These are phyloP conservation scores for Pichia sp. DNA, from an alignment of 1,139 yeast genomes.

Conservation along the genomic window DNA sequence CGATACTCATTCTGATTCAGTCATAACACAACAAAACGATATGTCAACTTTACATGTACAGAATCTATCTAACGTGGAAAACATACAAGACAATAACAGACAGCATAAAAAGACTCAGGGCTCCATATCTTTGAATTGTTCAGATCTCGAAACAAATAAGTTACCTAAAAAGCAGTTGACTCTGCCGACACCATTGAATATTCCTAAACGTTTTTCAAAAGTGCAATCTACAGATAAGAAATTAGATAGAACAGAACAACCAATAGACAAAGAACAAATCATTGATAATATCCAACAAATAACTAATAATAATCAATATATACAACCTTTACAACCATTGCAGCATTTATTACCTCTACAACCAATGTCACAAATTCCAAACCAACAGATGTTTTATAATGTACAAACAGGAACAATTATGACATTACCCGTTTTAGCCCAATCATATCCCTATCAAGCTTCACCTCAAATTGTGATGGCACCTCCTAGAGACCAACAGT, in stretches of 20 bases:
- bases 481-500: neutral
- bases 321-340: neutral
- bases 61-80: too few relatives aligned
- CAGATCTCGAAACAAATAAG: neutral
- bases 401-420: slow-evolving; percentile 6
- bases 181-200: slow-evolving; percentile 1
- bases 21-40: too few relatives aligned
- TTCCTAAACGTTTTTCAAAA: slow-evolving; percentile 5
- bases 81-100: too few relatives aligned
- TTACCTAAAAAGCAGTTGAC: neutral
- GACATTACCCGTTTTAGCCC: slow-evolving; percentile 1
- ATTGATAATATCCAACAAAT: neutral
- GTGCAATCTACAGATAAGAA: neutral
- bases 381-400: slow-evolving; percentile 12
- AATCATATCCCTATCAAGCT: neutral
- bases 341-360: slow-evolving; percentile 1
- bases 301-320: neutral
- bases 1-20: too few relatives aligned
- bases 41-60: too few relatives aligned
- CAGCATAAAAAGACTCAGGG: too few relatives aligned
- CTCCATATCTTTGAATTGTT: too few relatives aligned
- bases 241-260: too few relatives aligned
- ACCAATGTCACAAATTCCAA: neutral
- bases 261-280: too few relatives aligned
- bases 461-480: neutral